Conservation (phyloP, 1,139 yeast genomes). For the Yamadazyma pseudoaaseri region DNA sequence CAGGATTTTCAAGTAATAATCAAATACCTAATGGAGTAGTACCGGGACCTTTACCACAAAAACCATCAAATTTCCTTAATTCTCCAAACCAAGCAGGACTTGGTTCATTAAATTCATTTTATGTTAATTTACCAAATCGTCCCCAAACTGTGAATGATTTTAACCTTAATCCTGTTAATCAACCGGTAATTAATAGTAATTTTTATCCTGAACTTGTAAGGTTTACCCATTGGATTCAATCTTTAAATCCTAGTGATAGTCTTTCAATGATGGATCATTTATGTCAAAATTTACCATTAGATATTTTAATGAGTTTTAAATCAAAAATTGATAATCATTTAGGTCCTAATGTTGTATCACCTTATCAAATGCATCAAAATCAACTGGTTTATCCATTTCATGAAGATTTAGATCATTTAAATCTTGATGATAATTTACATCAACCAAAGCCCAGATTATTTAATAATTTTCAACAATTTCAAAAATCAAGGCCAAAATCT, state of each 20-base stretch:
- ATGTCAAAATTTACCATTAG: conserved; percentile 50
- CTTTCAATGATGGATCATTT: conserved; percentile 58
- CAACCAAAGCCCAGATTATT: conserved; percentile 40
- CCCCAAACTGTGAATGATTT: conserved; percentile 48
- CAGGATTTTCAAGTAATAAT: conserved; percentile 5
- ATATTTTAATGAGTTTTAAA: conserved; percentile 45
- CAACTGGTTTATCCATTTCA: conserved; percentile 13
- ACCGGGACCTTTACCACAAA: background rate
- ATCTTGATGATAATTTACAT: conserved; percentile 24
- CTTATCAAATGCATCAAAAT: background rate
- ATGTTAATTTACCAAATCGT: conserved; percentile 28
- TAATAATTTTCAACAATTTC: conserved; percentile 14
- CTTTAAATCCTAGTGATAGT: conserved; percentile 55
- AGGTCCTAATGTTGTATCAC: conserved; percentile 1
- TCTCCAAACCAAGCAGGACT: conserved; percentile 19
- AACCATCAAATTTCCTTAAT: conserved; percentile 3
- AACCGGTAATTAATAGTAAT: conserved; percentile 3
- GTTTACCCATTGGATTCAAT: conserved; percentile 60
- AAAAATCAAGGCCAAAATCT: conserved; percentile 40
- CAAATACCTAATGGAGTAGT: background rate
- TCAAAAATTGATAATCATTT: conserved; percentile 30
- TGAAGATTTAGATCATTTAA: conserved; percentile 31
- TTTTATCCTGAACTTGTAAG: conserved; percentile 48
- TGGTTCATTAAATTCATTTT: conserved; percentile 11
- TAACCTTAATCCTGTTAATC: conserved; percentile 14